Base-by-base conservation (phyloP, 179 eudicot species). In the Actinidia polygama region DNA sequence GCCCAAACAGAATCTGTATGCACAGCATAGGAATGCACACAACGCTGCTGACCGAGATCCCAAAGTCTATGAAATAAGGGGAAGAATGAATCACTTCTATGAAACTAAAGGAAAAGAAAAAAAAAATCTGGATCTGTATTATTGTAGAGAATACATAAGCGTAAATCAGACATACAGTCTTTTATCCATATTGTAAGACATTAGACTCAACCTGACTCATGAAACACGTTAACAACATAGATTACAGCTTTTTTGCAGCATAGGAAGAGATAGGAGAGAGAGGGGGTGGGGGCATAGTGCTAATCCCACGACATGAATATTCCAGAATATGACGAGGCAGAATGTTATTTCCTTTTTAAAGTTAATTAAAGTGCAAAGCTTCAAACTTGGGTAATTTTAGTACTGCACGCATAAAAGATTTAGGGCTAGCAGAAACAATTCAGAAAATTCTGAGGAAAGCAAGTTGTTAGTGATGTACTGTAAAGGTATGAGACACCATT, bases 1-100 rank as follows among this genome's bases (percentile, higher is more conserved):
- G 99, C 98, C 99, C 99, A 97, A 62, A 97, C 98, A 82, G 99
- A 97, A 88, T 97, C 99, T 21, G 99, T 93, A 87, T 97, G 99
- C 85, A 97, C 99, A 82, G 99, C 99, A 89, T 97, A 97, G 40
- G 99, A 95, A 84, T 97, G 99, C 61, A 97, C 88, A 79, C 99
- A 97, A 14, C 99, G 92, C 89, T 97, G 99, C 90, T 97, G 99
- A 80, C 97, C 98, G 73, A 97, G 98, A 92, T 97, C 99, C 99
- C 99, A 97, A 50, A 95, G 89, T 82, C 99, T 97, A 81, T 83
- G 64, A 85, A 78, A 71, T 18, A 71, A 72, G 57, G 51, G 24
- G 47, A 73, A 79, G 73, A 79, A 85, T 51, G 16, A 53, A 78
- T 73, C 49, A 68, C 40, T 62, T 71, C 67, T n/a, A 73, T 26